phyloP scores from a whole-genome alignment of 441 rosid genomes.

The Pelargonium citronellum region DNA sequence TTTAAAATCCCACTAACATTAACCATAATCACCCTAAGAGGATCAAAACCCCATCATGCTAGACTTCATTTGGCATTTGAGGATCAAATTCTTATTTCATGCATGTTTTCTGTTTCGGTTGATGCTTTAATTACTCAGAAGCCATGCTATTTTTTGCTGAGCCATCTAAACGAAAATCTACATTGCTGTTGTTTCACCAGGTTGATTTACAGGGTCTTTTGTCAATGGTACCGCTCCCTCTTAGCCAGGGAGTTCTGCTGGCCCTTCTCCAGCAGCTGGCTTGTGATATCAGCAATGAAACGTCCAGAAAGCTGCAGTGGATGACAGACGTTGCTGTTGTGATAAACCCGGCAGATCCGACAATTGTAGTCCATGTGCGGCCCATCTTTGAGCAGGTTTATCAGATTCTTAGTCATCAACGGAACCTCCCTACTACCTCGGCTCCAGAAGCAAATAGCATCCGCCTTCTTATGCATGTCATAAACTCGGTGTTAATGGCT shows the following conservation, averaged over 20 bases:
- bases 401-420: conserved; percentile 53
- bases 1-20: too few relatives aligned
- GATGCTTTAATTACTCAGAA: background rate
- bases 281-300: conserved; percentile 55
- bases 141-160: background rate
- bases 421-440: conserved; percentile 36
- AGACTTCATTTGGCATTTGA: too few relatives aligned
- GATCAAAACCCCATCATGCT: too few relatives aligned
- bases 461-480: conserved; percentile 57
- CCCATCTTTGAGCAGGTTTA: conserved; percentile 67
- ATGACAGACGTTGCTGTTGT: conserved; percentile 66
- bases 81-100: background rate
- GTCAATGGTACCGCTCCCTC: conserved; percentile 39
- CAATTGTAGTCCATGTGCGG: conserved; percentile 50
- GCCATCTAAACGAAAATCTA: background rate
- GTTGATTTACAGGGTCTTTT: conserved; percentile 54
- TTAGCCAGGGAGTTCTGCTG: conserved; percentile 71
- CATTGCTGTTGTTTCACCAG: conserved; percentile 27
- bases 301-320: conserved; percentile 49
- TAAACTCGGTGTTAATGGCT: conserved; percentile 49
- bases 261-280: conserved; percentile 73
- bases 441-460: conserved; percentile 42
- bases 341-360: conserved; percentile 55
- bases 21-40: too few relatives aligned
- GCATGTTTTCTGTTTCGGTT: background rate